Percentiles rank a stretch among this genome's conserved stretches.
Evolutionary conservation across 768 basidiomycete species (phyloP).

Genomic region (Trametes maxima): DNA sequence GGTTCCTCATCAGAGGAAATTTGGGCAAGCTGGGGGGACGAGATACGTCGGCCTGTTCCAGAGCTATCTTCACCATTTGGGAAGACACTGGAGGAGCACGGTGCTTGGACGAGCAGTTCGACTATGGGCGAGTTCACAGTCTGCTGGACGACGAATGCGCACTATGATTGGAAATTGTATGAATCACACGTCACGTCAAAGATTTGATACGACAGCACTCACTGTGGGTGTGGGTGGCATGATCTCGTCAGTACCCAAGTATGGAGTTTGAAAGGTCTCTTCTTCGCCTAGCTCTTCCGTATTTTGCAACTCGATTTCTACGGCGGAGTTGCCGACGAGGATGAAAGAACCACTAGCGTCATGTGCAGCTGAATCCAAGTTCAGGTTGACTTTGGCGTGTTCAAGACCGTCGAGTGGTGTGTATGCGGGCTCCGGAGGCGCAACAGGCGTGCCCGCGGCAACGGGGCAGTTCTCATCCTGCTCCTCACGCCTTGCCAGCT

Average conservation of each 20-base stretch:
- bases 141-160: too few relatives aligned
- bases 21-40: neutral
- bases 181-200: neutral
- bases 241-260: neutral
- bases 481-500: neutral
- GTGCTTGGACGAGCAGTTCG: too few relatives aligned
- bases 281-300: slow-evolving; percentile 1
- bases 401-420: neutral
- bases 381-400: neutral
- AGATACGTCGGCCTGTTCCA: neutral
- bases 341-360: slow-evolving; percentile 13
- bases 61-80: too few relatives aligned
- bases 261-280: neutral
- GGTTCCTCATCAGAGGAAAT: neutral
- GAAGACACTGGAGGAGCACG: too few relatives aligned
- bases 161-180: too few relatives aligned
- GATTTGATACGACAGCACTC: neutral
- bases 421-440: neutral
- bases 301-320: neutral
- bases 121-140: too few relatives aligned
- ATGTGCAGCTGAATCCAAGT: neutral
- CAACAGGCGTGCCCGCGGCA: neutral
- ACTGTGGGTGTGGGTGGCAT: neutral
- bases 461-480: slow-evolving; percentile 6
- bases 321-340: neutral